Conservation (phyloP, 176 grass and related monocot species). For the Cenchrus fungigraminus region DNA sequence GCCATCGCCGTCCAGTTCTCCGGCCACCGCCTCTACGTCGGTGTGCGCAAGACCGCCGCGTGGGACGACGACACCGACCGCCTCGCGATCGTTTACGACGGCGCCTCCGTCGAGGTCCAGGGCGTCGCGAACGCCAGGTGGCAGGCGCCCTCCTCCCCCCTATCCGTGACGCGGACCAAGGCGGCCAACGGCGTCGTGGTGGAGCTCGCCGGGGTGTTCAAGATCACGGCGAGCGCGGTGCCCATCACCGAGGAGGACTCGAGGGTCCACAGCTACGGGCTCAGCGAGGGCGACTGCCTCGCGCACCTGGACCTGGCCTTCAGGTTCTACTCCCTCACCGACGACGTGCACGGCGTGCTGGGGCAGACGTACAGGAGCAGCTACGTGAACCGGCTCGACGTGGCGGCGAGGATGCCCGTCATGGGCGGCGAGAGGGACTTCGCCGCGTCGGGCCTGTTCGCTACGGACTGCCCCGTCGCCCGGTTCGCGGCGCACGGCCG, state of each 20-base stretch:
- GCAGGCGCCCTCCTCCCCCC: background rate
- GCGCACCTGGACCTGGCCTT: slow-evolving; percentile 40
- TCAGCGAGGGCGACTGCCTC: slow-evolving; percentile 6
- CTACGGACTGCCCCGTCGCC: slow-evolving; percentile 25
- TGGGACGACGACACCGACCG: slow-evolving; percentile 35
- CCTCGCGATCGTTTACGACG: slow-evolving; percentile 30
- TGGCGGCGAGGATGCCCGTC: slow-evolving; percentile 28
- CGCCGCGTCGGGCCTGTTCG: slow-evolving; percentile 13
- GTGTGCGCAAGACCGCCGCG: background rate
- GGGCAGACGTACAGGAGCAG: slow-evolving; percentile 35
- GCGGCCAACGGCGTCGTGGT: slow-evolving; percentile 33
- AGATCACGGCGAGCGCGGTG: slow-evolving; percentile 33
- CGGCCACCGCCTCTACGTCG: slow-evolving; percentile 34
- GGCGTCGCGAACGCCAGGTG: background rate
- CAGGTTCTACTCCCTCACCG: slow-evolving; percentile 39
- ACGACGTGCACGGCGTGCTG: slow-evolving; percentile 49
- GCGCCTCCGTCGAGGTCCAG: slow-evolving; percentile 16
- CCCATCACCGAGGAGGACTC: slow-evolving; percentile 38
- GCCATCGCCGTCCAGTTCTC: slow-evolving; percentile 32
- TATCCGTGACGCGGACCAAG: slow-evolving; percentile 38
- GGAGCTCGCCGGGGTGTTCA: slow-evolving; percentile 29
- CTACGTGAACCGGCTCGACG: slow-evolving; percentile 46
- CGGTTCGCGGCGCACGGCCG: background rate
- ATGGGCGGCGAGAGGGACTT: slow-evolving; percentile 36
- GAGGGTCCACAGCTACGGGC: slow-evolving; percentile 28